A percentile compares a stretch with the other conserved stretches of the same genome.
Conservation (phyloP, 1,284 basidiomycete species). For the Leccinum subrobustum region DNA sequence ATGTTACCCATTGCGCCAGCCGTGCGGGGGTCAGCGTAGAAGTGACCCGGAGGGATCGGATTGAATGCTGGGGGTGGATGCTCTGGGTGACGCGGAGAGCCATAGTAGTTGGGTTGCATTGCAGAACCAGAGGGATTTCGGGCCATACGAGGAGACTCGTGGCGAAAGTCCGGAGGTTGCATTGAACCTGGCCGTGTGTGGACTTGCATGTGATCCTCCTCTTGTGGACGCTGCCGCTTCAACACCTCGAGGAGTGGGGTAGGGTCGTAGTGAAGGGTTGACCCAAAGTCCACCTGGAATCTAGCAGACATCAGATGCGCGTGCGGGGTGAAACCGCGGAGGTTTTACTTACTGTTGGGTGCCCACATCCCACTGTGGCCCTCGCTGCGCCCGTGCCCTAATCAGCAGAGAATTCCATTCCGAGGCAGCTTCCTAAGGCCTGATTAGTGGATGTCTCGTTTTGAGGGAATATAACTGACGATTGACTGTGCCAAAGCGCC, state of each 20-base stretch:
- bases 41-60: conserved; percentile 34
- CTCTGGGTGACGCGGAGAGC: conserved; percentile 35
- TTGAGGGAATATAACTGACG: conserved; percentile 39
- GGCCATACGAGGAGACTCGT: conserved; percentile 31
- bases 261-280: conserved; percentile 54
- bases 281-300: conserved; percentile 47
- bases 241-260: conserved; percentile 42
- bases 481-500: conserved; percentile 54
- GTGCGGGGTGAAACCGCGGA: not conserved
- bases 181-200: conserved; percentile 26
- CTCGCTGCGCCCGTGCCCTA: conserved; percentile 73
- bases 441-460: conserved; percentile 2
- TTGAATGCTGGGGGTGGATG: conserved; percentile 31
- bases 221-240: conserved; percentile 35
- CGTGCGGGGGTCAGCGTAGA: conserved; percentile 34
- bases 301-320: conserved; percentile 29
- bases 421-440: conserved; percentile 67
- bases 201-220: conserved; percentile 29
- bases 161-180: conserved; percentile 36
- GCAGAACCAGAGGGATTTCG: conserved; percentile 30
- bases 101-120: conserved; percentile 35
- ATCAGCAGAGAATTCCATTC: conserved; percentile 81
- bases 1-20: conserved; percentile 35
- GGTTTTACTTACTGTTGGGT: conserved; percentile 65
- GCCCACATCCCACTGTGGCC: conserved; percentile 83